Base-by-base conservation (phyloP, 805 yeast species). In the Tetrapisispora pingtungensis region DNA sequence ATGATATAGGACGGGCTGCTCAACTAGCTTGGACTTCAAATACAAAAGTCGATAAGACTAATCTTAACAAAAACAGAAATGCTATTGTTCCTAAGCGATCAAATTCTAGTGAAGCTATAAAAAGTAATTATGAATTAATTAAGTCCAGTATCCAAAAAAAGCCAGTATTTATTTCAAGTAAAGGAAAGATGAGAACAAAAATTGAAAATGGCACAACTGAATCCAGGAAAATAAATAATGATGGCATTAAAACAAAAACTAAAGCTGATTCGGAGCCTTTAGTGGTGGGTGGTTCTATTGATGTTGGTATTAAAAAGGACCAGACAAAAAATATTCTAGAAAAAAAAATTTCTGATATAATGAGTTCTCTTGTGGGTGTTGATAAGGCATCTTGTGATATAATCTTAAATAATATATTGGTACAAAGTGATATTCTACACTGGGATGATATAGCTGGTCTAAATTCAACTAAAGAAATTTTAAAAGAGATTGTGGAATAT, bases 401-500 rank as follows among this genome's bases (percentile, higher is more conserved):
- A 61, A 90, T 90, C 46, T 68, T 89, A 46, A 84, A 83, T 51
- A 97, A 90, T 56, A 87, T 93, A 47, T 84, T 90, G 5, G 83
- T 89, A 3, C 82, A 81, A 42, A 96, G 96, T 24, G 97, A 90
- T 59, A 85, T 86, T 54, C 95, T 93, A 0, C 84, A 79, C 55
- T 90, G 97, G 98, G 94, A 84, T 43, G 97, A 90, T 58, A 86
- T 90, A 53, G 96, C 96, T 0, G 98, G 98, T 1, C 67, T 90
- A 30, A 94, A 84, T 46, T 73, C 75, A 17, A 97, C 97, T 4
- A 90, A 90, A 57, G 78, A 75, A 49, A 82, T 96, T 0, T 70
- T 90, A 46, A 93, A 89, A 61, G 98, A 90, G 61, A 84, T 97
- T 0, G 97, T 90, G 3, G 97, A 93, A 13, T 90, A 93, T 60